Base-by-base conservation (phyloP, 2,329 filamentous ascomycete genomes). In the Colletotrichum cereale region DNA sequence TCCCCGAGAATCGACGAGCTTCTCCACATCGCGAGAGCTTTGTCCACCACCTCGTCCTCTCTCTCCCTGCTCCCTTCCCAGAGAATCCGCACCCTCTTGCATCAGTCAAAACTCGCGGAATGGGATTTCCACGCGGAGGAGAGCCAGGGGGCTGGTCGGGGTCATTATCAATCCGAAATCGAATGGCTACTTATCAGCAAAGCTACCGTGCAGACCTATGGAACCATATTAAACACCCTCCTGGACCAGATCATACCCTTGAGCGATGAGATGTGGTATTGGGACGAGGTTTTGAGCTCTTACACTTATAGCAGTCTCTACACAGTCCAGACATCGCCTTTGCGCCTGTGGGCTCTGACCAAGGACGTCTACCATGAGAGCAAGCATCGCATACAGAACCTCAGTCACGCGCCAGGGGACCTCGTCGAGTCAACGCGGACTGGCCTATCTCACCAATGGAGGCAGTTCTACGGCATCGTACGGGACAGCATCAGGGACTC, bases 141-240 rank as follows among this genome's bases (percentile, higher is more conserved):
- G 36, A 57, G 52, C 47, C 73, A 75, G 63, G 77, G 81, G 66
- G 76, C 79, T 26, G 57, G 62, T 11, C 67, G 50, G 29, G 58
- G 61, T 24, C 44, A 53, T 52, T 74, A 67, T 50, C 91, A 95
- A 78, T 87, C 88, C 62, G 93, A 98, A 77, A 87, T 98, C 61
- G 92, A 97, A 81, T 98, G 96, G 96, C 84, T 98, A 31, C 85
- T 98, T 21, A 88, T 97, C 38, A 94, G 93, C 81, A 99, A 98
- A 81, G 95, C 95, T 5, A 93, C 95, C 0, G 90, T 95, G n/a
- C 96, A 98, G 78, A 91, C 92, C 1, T 97, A 97, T 77, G 96
- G 96, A 5, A 84, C 93, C 60, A 87, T 97, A 50, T 84, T 98
- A 75, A 91, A 91, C 75, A 90, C 89, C 0, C 86, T 98, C 4